Percentiles rank a stretch among this genome's conserved stretches.
phyloP scores from a whole-genome alignment of 805 yeast genomes.

The Kodamaea nitidulidarum region DNA sequence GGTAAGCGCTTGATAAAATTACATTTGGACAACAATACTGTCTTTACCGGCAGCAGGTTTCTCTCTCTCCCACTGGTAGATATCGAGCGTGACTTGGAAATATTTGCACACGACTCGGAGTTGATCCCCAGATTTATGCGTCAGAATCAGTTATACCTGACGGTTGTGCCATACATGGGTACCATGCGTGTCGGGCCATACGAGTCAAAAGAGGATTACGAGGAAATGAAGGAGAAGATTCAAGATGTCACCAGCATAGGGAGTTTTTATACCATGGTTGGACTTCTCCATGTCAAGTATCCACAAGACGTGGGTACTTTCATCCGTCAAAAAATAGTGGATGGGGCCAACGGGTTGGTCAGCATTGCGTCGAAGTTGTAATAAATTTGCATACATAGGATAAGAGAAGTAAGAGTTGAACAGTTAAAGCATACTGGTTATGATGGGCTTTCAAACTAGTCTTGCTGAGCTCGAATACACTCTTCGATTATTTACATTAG shows the following conservation, averaged over 20 bases:
- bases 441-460: too few species aligned
- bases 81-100: conserved; percentile 20
- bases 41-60: conserved; percentile 27
- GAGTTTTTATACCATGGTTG: conserved; percentile 37
- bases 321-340: conserved; percentile 21
- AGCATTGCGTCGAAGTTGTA: conserved; percentile 13
- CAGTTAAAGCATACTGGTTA: too few species aligned
- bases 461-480: too few species aligned
- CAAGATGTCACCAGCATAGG: conserved; percentile 27
- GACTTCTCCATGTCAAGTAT: conserved; percentile 28
- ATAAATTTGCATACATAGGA: conserved; percentile 59
- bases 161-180: conserved; percentile 31
- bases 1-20: conserved; percentile 25
- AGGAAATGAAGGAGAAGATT: conserved; percentile 12
- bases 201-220: conserved; percentile 10
- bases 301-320: conserved; percentile 19
- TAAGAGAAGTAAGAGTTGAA: too few species aligned
- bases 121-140: conserved; percentile 32
- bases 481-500: too few species aligned
- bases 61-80: conserved; percentile 28
- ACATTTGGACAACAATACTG: conserved; percentile 21
- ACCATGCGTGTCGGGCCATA: conserved; percentile 20
- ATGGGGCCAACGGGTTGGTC: conserved; percentile 31
- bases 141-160: conserved; percentile 21
- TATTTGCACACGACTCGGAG: conserved; percentile 17